Evolutionary conservation across 2,329 filamentous ascomycete genomes (phyloP), one percentile per base, ranked within the genome.

Genomic region (Phialemoniopsis sp.): DNA sequence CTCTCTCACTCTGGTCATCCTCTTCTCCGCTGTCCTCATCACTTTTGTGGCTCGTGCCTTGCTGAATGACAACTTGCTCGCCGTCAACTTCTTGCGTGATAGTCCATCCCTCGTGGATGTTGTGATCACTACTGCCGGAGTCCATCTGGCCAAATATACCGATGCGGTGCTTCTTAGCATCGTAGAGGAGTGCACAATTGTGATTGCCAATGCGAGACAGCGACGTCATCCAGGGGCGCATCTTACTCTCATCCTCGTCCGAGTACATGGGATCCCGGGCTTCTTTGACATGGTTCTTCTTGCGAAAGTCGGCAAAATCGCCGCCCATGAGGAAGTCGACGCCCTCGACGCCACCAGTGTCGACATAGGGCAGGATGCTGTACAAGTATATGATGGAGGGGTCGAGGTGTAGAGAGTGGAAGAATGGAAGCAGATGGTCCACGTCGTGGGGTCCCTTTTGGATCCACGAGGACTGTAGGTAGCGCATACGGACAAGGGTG

Each of bases 141-240:
- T n/a, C n/a, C n/a, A n/a, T n/a, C n/a, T n/a, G n/a, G n/a, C n/a
- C n/a, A n/a, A n/a, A n/a, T n/a, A n/a, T n/a, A n/a, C n/a, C n/a
- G n/a, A n/a, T n/a, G n/a, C n/a, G n/a, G n/a, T n/a, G n/a, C n/a
- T n/a, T n/a, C n/a, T n/a, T n/a, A n/a, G n/a, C n/a, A n/a, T n/a
- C n/a, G n/a, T n/a, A n/a, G n/a, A n/a, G n/a, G n/a, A n/a, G n/a
- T n/a, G n/a, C n/a, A n/a, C n/a, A n/a, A n/a, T n/a, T n/a, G n/a
- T n/a, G n/a, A n/a, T n/a, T n/a, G n/a, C n/a, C n/a, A n/a, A n/a
- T n/a, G n/a, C n/a, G n/a, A n/a, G n/a, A n/a, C n/a, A n/a, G 39
- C 6, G 53, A 45, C 37, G 56, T 59, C 43, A 55, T 48, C 51
- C 55, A 59, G 4, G 56, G 50, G 5, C 46, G 49, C 42, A 59